These are phyloP conservation scores for Nothopassalora personata DNA, from an alignment of 2,329 filamentous ascomycete species.

Conservation along the genomic window DNA sequence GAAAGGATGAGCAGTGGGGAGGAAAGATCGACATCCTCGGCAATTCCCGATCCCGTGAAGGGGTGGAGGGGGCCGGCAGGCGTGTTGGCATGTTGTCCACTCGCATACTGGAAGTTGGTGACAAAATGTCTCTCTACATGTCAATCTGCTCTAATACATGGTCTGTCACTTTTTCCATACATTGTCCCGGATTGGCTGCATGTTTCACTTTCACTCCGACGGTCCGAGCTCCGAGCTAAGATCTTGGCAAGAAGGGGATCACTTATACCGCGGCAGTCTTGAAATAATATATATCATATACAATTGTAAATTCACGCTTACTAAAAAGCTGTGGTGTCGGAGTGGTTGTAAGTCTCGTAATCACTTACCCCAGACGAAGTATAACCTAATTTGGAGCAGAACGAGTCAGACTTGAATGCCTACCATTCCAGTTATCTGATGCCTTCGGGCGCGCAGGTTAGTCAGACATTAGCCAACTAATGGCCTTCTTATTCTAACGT, in stretches of 20 bases:
- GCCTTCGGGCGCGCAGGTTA: conserved; percentile 10
- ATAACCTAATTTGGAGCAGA: background rate
- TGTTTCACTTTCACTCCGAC: background rate
- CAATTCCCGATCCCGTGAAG: background rate
- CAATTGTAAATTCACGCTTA: background rate
- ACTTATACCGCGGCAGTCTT: background rate
- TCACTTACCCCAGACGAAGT: too few species aligned
- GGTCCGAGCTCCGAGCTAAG: background rate
- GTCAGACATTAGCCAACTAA: background rate
- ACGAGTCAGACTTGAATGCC: conserved; percentile 25
- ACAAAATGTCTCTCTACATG: too few species aligned
- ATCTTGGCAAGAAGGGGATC: background rate
- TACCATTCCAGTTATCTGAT: conserved; percentile 22
- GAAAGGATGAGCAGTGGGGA: background rate
- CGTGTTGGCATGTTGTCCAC: too few species aligned
- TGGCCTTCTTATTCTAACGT: too few species aligned
- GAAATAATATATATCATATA: background rate
- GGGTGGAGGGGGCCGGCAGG: too few species aligned
- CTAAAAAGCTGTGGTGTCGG: conserved; percentile 8
- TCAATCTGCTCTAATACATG: too few species aligned
- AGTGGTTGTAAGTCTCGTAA: conserved; percentile 3
- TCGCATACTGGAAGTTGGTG: too few species aligned
- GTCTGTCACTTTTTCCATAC: too few species aligned
- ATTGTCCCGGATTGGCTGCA: background rate
- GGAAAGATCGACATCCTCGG: background rate